Evolutionary conservation across 2,329 filamentous ascomycete species (phyloP).

Genomic region (Fusarium sp.): DNA sequence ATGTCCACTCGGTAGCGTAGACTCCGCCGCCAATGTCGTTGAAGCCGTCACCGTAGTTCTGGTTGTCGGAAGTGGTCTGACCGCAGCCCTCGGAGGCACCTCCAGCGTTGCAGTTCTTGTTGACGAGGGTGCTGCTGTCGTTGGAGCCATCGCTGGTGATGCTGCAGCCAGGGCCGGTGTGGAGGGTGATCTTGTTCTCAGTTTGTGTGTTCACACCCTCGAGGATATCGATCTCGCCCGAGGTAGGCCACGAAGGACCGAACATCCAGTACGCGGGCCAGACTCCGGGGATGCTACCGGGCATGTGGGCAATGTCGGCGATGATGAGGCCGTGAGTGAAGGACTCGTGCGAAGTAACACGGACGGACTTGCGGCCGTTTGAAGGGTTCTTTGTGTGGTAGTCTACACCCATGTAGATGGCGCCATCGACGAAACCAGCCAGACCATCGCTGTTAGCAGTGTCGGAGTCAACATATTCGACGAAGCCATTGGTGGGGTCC

Average conservation of each 20-base stretch:
- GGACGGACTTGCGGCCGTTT: slow-evolving; percentile 77
- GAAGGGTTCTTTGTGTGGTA: slow-evolving; percentile 67
- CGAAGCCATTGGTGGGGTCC: slow-evolving; percentile 84
- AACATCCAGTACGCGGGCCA: slow-evolving; percentile 84
- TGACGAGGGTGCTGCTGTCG: slow-evolving; percentile 61
- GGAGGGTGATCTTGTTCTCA: slow-evolving; percentile 75
- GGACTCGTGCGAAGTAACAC: slow-evolving; percentile 75
- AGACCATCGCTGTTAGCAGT: slow-evolving; percentile 72
- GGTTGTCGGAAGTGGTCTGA: slow-evolving; percentile 64
- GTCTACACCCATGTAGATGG: slow-evolving; percentile 80
- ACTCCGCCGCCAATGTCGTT: slow-evolving; percentile 79
- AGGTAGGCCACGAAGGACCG: slow-evolving; percentile 77
- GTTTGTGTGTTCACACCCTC: slow-evolving; percentile 79
- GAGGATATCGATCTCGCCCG: slow-evolving; percentile 85
- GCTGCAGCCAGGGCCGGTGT: slow-evolving; percentile 74
- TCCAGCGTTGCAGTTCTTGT: slow-evolving; percentile 70
- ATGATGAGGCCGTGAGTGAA: slow-evolving; percentile 81
- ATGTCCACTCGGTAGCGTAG: slow-evolving; percentile 84
- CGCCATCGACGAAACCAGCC: slow-evolving; percentile 68
- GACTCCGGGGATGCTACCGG: slow-evolving; percentile 77
- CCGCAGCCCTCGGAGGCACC: slow-evolving; percentile 72
- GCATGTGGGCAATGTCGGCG: slow-evolving; percentile 82
- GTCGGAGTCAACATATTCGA: slow-evolving; percentile 74
- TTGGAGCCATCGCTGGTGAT: slow-evolving; percentile 66
- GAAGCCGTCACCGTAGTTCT: slow-evolving; percentile 78